Percentiles rank a stretch among this genome's conserved stretches.
Evolutionary conservation across 768 basidiomycete genomes (phyloP).

Genomic region (Podaxis sp.): DNA sequence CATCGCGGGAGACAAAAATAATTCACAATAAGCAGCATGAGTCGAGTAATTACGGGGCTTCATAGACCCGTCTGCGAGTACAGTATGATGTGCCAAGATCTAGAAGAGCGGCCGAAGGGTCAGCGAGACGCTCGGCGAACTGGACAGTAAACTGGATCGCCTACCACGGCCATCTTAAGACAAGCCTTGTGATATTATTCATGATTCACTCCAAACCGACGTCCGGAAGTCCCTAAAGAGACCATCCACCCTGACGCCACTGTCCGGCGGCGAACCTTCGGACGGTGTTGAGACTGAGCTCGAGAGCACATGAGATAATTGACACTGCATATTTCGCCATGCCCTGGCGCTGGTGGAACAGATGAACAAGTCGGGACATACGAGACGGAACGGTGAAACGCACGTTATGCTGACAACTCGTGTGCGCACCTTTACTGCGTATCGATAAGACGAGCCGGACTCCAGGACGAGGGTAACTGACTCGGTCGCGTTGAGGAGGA

Average conservation of each 20-base stretch:
- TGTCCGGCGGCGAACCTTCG: slow-evolving; percentile 36
- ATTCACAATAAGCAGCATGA: slow-evolving; percentile 2
- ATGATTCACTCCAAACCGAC: slow-evolving; percentile 58
- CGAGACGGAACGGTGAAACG: slow-evolving; percentile 24
- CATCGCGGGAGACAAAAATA: background rate
- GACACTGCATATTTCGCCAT: slow-evolving; percentile 65
- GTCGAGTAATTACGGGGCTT: background rate
- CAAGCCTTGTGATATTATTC: background rate
- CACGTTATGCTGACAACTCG: slow-evolving; percentile 73
- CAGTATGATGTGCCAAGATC: background rate
- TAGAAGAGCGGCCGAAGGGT: background rate
- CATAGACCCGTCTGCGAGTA: background rate
- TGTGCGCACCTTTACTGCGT: slow-evolving; percentile 63
- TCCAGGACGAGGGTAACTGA: slow-evolving; percentile 67
- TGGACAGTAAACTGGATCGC: background rate
- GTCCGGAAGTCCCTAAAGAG: slow-evolving; percentile 68
- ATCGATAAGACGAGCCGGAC: slow-evolving; percentile 67
- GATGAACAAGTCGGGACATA: background rate
- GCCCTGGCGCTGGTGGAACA: slow-evolving; percentile 49
- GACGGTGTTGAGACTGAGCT: slow-evolving; percentile 32
- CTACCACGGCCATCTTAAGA: background rate
- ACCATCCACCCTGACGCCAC: slow-evolving; percentile 63
- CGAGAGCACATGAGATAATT: slow-evolving; percentile 60
- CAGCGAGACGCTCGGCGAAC: background rate
- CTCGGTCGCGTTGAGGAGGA: slow-evolving; percentile 62